These are phyloP conservation scores for Polygonum maritimum DNA, from an alignment of 148 eudicot species.

Conservation along the genomic window DNA sequence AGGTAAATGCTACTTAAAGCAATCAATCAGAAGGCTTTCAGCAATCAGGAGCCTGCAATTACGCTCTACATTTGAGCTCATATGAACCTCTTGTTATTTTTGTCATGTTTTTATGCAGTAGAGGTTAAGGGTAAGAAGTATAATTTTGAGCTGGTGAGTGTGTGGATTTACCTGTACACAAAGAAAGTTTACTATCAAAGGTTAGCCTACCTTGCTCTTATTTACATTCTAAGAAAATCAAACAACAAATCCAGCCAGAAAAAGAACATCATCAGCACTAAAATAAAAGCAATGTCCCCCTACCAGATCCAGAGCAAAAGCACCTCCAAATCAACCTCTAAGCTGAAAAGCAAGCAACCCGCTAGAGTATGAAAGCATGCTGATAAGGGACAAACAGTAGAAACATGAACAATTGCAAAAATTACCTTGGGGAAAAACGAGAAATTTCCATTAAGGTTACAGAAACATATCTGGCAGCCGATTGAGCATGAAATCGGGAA, in stretches of 20 bases:
- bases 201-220: background rate
- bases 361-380: background rate
- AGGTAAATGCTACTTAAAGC: too few relatives aligned
- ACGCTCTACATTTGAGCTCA: too few relatives aligned
- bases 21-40: too few relatives aligned
- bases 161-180: constrained; percentile 80
- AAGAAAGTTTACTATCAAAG: background rate
- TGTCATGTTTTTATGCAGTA: too few relatives aligned
- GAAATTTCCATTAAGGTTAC: background rate
- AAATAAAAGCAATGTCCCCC: background rate
- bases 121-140: too few relatives aligned
- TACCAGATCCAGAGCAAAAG: background rate
- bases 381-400: background rate
- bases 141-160: constrained; percentile 78
- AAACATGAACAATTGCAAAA: background rate
- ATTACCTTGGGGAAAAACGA: background rate
- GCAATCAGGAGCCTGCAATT: too few relatives aligned
- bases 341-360: background rate
- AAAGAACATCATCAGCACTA: background rate
- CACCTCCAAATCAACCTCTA: background rate
- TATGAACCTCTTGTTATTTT: too few relatives aligned
- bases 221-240: background rate
- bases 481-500: background rate
- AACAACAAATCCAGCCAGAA: background rate
- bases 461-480: background rate